phyloP scores from a whole-genome alignment of 2,329 filamentous ascomycete species.

The Cordyceps militaris region DNA sequence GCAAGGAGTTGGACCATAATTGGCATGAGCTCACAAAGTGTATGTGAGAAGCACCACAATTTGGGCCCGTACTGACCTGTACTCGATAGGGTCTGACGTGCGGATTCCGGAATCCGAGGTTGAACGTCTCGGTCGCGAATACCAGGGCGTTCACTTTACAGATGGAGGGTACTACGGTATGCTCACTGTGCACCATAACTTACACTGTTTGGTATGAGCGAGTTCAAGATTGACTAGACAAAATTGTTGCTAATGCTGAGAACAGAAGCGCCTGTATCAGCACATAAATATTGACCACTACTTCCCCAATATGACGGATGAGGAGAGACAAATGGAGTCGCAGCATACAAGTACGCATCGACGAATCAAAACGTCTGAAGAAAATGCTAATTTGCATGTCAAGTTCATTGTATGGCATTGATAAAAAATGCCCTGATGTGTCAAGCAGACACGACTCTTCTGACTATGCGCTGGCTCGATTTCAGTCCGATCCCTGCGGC shows the following conservation, averaged over 20 bases:
- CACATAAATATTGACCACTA: conserved; percentile 3
- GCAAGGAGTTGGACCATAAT: conserved; percentile 3
- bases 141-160: background rate
- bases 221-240: background rate
- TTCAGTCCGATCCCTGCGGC: background rate
- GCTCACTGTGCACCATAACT: background rate
- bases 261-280: conserved; percentile 1
- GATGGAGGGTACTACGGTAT: conserved; percentile 1
- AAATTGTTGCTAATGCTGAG: background rate
- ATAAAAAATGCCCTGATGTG: conserved; percentile 4
- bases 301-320: conserved; percentile 3
- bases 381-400: background rate
- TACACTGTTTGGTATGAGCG: background rate
- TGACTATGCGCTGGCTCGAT: conserved; percentile 2
- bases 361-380: background rate
- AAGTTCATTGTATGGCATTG: background rate
- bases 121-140: background rate
- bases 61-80: background rate
- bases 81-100: background rate
- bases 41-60: background rate
- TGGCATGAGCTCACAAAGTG: conserved; percentile 4
- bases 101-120: background rate
- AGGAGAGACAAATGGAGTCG: background rate
- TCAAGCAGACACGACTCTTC: background rate
- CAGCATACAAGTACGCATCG: conserved; percentile 1